Base-by-base conservation (phyloP, 1,139 yeast species). In the Zygotorulaspora mrakii region DNA sequence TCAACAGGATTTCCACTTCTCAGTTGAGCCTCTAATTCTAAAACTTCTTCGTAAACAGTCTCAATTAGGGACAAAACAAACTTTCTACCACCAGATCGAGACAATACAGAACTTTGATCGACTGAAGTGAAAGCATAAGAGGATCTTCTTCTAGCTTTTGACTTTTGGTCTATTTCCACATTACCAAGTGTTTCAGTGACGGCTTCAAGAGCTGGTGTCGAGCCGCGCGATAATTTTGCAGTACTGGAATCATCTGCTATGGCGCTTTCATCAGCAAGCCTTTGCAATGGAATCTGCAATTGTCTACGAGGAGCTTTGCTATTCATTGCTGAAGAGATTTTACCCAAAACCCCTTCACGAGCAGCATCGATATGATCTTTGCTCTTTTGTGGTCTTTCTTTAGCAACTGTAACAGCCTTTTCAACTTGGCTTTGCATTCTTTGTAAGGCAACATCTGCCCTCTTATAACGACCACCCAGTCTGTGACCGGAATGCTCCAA, bases 341-440 rank as follows among this genome's bases (percentile, higher is more conserved):
- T 86, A 53, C 97, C 97, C 46, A 89, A 71, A 1, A 95, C 94
- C 53, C 96, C 96, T 58, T 85, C 96, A 54, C 82, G 79, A 37
- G 82, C 79, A 49, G 77, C 71, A 52, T 77, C 83, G 22, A 40
- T 40, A 30, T 50, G 51, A 37, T 56, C 62, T 77, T 79, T 55
- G 75, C 73, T 69, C 81, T 84, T 50, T 25, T 54, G 56, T 27
- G 94, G 91, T 56, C 79, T 75, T 57, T 87, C 95, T 60, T 87
- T 85, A 26, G 96, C 96, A 38, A 87, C 94, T 34, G 94, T 85
- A 16, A 91, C 96, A 6, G 97, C 97, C 59, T 85, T 85, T 61
- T 89, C 95, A 42, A 94, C 96, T 67, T 91, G 97, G 60, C 89
- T 96, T 68, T 91, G 97, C 96, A 91, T 89, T 72, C 96, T 81